Evolutionary conservation across 2,329 filamentous ascomycete genomes (phyloP), one percentile per base, ranked within the genome.

Genomic region (Coniochaeta sp.): DNA sequence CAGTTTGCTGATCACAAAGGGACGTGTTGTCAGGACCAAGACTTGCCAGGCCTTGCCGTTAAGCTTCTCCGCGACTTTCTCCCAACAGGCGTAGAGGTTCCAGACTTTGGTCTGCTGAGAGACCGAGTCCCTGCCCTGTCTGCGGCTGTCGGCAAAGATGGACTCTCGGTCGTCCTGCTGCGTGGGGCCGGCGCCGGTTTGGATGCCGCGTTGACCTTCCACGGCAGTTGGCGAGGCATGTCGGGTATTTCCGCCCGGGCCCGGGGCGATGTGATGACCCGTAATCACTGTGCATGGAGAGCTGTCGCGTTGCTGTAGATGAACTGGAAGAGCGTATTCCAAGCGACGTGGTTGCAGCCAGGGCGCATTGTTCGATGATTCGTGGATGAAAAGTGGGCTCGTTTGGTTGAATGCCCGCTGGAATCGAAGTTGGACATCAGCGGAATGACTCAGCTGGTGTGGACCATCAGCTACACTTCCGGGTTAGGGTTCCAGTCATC

Each of bases 1-100:
- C 18, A 3, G 6, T 4, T 3, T 40, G 24, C 42, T 30, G 13
- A 47, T 28, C 26, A 54, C 89, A 89, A 18, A 27, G n/a, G 6
- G 12, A 13, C n/a, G 26, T 30, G 0, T 88, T 73, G 27, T 20
- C 9, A n/a, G 10, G 22, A 12, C 7, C 16, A 30, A 26, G 14
- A 18, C 45, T 47, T 12, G 30, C 45, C 45, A 47, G 27, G 45
- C 20, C 7, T 35, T 8, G 47, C 16, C 24, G 47, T 35, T 30
- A 49, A n/a, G 16, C 47, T 49, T 12, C 28, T 26, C 6, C 28
- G 28, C 16, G 47, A 49, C 22, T 49, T 49, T 14, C 20, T 16
- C n/a, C 47, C 31, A 10, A 28, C 16, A 6, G 47, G 31, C 7
- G 28, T 49, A 7, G 31, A 35, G 14, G 47, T 24, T 14, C 31